phyloP scores from a whole-genome alignment of 2,329 filamentous ascomycete species.

The Trichoderma sp. region DNA sequence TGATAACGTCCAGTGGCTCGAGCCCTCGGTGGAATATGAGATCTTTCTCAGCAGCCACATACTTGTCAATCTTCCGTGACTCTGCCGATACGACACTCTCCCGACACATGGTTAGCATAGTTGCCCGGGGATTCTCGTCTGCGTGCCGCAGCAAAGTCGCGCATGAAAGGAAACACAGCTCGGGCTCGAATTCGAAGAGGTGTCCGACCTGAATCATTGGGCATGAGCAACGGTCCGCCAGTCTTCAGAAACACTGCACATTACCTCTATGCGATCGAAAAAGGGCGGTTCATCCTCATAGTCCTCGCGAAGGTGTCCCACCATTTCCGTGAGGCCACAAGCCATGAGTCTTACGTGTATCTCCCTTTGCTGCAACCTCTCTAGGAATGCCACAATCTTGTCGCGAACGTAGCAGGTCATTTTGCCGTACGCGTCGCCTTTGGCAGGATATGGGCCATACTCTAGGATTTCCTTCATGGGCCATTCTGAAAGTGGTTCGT shows the following conservation, averaged over 20 bases:
- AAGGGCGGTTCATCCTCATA: fast-evolving
- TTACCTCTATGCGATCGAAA: constrained; percentile 23
- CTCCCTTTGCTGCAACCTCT: background rate
- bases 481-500: constrained; percentile 38
- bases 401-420: constrained; percentile 37
- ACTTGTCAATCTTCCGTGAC: background rate
- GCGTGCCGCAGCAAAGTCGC: constrained; percentile 32
- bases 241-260: background rate
- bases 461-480: constrained; percentile 35
- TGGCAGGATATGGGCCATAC: constrained; percentile 26
- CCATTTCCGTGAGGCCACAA: background rate
- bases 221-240: too few species aligned
- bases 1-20: constrained; percentile 30
- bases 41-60: constrained; percentile 21
- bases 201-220: constrained; percentile 29
- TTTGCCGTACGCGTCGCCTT: constrained; percentile 38
- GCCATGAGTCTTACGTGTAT: background rate
- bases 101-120: constrained; percentile 32
- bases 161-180: constrained; percentile 22
- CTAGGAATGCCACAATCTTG: constrained; percentile 33
- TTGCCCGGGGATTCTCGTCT: constrained; percentile 35
- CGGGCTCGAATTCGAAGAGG: constrained; percentile 30
- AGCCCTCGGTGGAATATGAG: background rate
- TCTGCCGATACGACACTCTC: constrained; percentile 21
- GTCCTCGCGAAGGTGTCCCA: background rate